Conservation (phyloP, 176 grass and related monocot genomes). For the Avena atlantica region DNA sequence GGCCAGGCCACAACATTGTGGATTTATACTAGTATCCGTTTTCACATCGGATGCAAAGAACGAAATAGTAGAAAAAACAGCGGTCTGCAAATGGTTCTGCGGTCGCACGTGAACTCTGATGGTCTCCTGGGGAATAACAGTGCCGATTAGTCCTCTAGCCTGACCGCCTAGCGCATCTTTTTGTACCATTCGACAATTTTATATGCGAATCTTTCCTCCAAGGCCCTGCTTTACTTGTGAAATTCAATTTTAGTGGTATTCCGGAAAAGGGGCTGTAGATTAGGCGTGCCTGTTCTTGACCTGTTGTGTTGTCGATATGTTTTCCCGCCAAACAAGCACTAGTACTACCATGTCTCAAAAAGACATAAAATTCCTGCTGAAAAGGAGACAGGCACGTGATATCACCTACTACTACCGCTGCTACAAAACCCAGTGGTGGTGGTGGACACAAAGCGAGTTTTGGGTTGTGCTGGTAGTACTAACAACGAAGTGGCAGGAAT, state of each 20-base stretch:
- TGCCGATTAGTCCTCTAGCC: slow-evolving; percentile 28
- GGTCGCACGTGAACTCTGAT: slow-evolving; percentile 33
- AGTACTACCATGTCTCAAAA: slow-evolving; percentile 7
- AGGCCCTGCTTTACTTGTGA: neutral
- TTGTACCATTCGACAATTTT: slow-evolving; percentile 13
- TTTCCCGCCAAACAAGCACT: neutral
- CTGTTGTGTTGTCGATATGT: neutral
- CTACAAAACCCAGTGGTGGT: slow-evolving; percentile 4
- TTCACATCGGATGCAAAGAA: no score
- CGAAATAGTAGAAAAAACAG: no score
- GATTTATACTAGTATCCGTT: no score
- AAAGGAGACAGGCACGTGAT: slow-evolving; percentile 12
- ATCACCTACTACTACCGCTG: neutral
- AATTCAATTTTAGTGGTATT: neutral
- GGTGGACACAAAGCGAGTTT: slow-evolving; percentile 11
- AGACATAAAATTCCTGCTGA: neutral
- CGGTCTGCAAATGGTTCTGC: neutral
- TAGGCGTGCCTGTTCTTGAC: neutral
- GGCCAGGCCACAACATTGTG: no score
- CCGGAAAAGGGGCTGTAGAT: neutral
- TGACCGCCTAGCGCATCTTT: slow-evolving; percentile 30
- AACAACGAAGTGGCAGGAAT: slow-evolving; percentile 8
- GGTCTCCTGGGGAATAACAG: slow-evolving; percentile 40
- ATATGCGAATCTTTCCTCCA: neutral
- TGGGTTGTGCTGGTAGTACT: neutral